Base-by-base conservation (phyloP, 352 stramenopile species). In the Thalassiosira delicatula region DNA sequence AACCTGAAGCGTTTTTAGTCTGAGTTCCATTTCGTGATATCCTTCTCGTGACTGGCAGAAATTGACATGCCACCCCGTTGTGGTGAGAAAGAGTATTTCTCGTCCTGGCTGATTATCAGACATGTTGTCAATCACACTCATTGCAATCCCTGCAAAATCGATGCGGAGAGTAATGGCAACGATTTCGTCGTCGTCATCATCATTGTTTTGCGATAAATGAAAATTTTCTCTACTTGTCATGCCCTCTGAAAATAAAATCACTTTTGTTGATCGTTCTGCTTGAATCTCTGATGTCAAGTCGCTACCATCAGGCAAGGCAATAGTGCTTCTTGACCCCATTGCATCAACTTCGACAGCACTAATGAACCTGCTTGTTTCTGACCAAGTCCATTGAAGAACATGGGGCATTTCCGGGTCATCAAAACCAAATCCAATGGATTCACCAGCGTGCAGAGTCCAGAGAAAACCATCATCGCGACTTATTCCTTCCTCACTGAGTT, bases 21-120 rank as follows among this genome's bases (percentile, higher is more conserved):
- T 81, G 0, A 91, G 53, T 80, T 94, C 90, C 32, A 93, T 77
- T 69, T 94, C 90, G 57, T 94, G 86, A 76, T 87, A 91, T 2
- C 84, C 90, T 56, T 93, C 84, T 42, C 78, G 54, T 49, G 59
- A 87, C 70, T 92, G 90, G 30, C 81, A 87, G 65, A 94, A 90
- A 29, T 44, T 73, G 11, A 68, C 53, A 29, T 72, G 81, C 42
- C 91, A 72, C 8, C 51, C 70, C 40, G 93, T 87, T 12, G 89
- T 81, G 42, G 83, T 72, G 21, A 90, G 71, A 30, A 93, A 56
- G 0, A 94, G 56, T 68, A 94, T 93, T 81, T 94, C 90, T 67
- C 86, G 68, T 17, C 80, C 86, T 37, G 88, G 68, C 7, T 42
- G 25, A 30, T 21, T 25, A 0, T 82, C 23, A 23, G 79, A 75